phyloP scores from a whole-genome alignment of 345 rosid species.

The Noccaea caerulescens region DNA sequence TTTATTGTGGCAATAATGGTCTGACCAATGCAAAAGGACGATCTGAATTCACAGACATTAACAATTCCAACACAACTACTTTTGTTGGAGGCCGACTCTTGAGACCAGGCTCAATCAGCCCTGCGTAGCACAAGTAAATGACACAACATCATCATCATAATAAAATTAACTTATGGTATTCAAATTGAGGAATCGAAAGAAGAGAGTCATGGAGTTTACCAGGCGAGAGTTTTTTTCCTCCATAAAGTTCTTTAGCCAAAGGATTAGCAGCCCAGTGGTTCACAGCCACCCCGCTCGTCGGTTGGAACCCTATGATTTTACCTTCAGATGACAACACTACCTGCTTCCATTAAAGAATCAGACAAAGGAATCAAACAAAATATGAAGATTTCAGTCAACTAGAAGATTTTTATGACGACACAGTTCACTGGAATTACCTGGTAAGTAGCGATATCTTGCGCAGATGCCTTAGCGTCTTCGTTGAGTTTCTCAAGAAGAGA shows the following conservation, averaged over 20 bases:
- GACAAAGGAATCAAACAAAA: not conserved
- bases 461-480: conserved; percentile 57
- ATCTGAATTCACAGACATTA: conserved; percentile 64
- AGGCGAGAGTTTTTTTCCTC: conserved; percentile 61
- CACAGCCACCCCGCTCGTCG: conserved; percentile 70
- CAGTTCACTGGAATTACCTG: conserved; percentile 53
- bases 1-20: conserved; percentile 46
- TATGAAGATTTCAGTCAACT: not conserved
- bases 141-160: conserved; percentile 1
- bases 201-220: conserved; percentile 47
- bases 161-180: conserved; percentile 12
- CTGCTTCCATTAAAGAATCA: conserved; percentile 42
- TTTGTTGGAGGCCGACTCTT: conserved; percentile 52
- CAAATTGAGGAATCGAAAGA: not conserved
- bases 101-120: conserved; percentile 66
- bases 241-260: conserved; percentile 70
- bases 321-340: conserved; percentile 70
- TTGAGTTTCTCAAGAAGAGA: conserved; percentile 46
- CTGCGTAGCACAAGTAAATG: conserved; percentile 51
- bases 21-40: conserved; percentile 67
- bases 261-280: conserved; percentile 83
- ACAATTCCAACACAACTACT: conserved; percentile 63
- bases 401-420: not conserved
- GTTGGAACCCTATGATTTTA: conserved; percentile 76
- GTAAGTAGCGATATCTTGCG: conserved; percentile 71